phyloP scores from a whole-genome alignment of 140 eudicot species.

The Anethum foeniculum region DNA sequence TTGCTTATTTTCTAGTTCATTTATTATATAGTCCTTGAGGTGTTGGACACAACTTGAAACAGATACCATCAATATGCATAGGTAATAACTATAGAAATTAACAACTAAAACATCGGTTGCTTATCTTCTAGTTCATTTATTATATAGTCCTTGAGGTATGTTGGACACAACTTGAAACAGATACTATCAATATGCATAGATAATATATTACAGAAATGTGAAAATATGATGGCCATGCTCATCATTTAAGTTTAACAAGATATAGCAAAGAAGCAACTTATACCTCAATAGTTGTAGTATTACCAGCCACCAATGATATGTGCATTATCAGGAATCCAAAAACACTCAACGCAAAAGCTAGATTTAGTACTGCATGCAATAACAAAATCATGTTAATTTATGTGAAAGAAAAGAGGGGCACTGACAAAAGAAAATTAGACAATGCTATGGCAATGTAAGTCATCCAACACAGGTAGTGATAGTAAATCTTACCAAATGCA shows the following conservation, averaged over 20 bases:
- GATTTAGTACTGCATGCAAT: slow-evolving; percentile 54
- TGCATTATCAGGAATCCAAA: slow-evolving; percentile 94
- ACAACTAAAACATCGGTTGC: not conserved
- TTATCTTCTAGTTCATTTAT: not conserved
- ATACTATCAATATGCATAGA: too few relatives aligned
- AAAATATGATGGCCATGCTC: not conserved
- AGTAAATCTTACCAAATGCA: slow-evolving; percentile 66
- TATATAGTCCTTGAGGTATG: not conserved
- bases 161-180: not conserved
- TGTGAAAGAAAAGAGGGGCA: slow-evolving; percentile 7
- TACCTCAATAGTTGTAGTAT: slow-evolving; percentile 97
- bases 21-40: not conserved
- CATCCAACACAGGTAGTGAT: slow-evolving; percentile 1
- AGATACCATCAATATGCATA: too few relatives aligned
- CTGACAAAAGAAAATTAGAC: not conserved
- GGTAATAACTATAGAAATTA: not conserved
- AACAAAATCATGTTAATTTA: not conserved
- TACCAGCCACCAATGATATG: slow-evolving; percentile 83
- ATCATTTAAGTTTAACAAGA: not conserved
- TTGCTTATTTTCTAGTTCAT: not conserved
- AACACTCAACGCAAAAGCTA: slow-evolving; percentile 93
- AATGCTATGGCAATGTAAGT: not conserved
- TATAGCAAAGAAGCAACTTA: not conserved
- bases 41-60: not conserved
- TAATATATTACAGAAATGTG: not conserved